Evolutionary conservation across 225 moss, liverwort and hornwort genomes (phyloP), one percentile per base, ranked within the genome.

Genomic region (Takakia lepidozioides): DNA sequence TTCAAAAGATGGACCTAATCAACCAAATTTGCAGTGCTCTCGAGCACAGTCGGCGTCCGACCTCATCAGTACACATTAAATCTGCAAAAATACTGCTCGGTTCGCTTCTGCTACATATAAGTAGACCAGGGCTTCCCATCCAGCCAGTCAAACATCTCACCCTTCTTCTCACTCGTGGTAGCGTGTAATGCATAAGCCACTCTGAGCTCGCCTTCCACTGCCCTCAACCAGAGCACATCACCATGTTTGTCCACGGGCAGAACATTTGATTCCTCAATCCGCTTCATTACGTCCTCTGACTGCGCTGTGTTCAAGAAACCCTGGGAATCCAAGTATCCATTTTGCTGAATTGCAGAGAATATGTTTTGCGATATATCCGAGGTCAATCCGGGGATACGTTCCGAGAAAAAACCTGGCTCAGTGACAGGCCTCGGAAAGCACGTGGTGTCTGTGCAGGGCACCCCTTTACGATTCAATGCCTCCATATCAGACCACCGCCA

Each of bases 241-340:
- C 38, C n/a, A 30, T 13, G 27, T 9, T 52, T n/a, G n/a, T 35
- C 38, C 37, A 23, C 20, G 0, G 54, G 45, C 23, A 66, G 54
- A 4, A 71, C 26, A 3, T 48, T 40, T 10, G 18, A 21, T 25
- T 54, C 36, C 20, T 66, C 54, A 4, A 63, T 35, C 25, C 19
- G 25, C 62, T 51, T 66, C 71, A 76, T 17, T 76, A 65, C 16
- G 59, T 50, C 65, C 70, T 50, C 40, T 60, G 24, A 2, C 49
- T 51, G 27, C 54, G 60, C 11, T 46, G 30, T 57, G n/a, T 54
- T 61, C 45, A 75, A 10, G 51, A 54, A 29, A 6, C 43, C 25
- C 6, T 43, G 49, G 22, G 25, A 17, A 2, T 57, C 62, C 52
- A 66, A 22, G n/a, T 27, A 35, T 0, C 40, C 9, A 4, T 39